Percentiles rank a stretch among this genome's conserved stretches.
Evolutionary conservation across 495 filamentous ascomycete species (phyloP).

Genomic region (Neurospora intermedia): DNA sequence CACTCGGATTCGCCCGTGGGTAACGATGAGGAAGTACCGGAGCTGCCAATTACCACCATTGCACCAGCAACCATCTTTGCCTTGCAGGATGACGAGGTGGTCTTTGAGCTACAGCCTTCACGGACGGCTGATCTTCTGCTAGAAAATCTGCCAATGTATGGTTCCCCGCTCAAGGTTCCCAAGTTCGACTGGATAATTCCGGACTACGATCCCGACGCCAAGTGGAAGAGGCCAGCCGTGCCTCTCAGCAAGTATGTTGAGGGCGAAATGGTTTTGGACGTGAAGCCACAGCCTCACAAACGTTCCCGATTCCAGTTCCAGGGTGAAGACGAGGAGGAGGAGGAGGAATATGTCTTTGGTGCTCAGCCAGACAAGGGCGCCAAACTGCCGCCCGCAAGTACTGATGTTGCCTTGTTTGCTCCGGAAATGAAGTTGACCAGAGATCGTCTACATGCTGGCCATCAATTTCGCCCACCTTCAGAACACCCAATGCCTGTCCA

Average conservation of each 20-base stretch:
- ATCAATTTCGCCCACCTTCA: conserved; percentile 85
- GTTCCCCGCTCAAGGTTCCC: conserved; percentile 49
- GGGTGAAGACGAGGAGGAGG: conserved; percentile 54
- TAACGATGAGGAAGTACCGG: conserved; percentile 34
- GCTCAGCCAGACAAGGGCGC: conserved; percentile 29
- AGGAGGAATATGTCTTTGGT: conserved; percentile 37
- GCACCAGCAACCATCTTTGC: conserved; percentile 74
- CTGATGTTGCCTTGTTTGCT: conserved; percentile 74
- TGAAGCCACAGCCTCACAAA: conserved; percentile 59
- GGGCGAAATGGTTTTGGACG: conserved; percentile 62
- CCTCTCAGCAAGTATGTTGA: conserved; percentile 77
- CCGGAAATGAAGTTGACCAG: conserved; percentile 83
- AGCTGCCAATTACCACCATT: conserved; percentile 34
- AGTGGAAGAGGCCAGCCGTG: conserved; percentile 66
- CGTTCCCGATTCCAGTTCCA: conserved; percentile 70
- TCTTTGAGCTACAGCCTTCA: conserved; percentile 66
- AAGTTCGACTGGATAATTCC: conserved; percentile 43
- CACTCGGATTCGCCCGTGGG: conserved; percentile 40
- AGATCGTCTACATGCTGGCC: conserved; percentile 82
- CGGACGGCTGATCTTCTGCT: conserved; percentile 71
- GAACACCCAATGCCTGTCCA: conserved; percentile 82
- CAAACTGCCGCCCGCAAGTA: conserved; percentile 54
- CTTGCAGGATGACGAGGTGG: conserved; percentile 67
- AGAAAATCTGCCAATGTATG: conserved; percentile 72
- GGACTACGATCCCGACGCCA: conserved; percentile 52